These are phyloP conservation scores for Ogataea sp. DNA, from an alignment of 805 yeast genomes.

Conservation along the genomic window DNA sequence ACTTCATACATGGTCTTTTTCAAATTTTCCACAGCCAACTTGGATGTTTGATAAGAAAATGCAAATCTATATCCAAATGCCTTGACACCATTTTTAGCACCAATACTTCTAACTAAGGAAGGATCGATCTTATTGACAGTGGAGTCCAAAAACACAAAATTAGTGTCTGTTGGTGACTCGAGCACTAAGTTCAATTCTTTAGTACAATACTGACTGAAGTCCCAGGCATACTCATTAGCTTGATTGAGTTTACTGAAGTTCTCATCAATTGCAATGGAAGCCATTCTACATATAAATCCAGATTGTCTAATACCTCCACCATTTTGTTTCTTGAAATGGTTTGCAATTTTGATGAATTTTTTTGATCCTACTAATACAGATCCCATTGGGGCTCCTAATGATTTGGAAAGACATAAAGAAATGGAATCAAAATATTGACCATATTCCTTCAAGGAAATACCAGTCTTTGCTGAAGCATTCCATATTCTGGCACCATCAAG, in stretches of 20 bases:
- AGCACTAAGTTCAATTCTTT: conserved; percentile 42
- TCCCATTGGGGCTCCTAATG: conserved; percentile 92
- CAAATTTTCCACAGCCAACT: conserved; percentile 46
- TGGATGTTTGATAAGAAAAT: conserved; percentile 63
- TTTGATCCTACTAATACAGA: conserved; percentile 69
- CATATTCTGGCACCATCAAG: conserved; percentile 95
- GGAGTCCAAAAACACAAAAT: conserved; percentile 72
- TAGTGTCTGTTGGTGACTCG: conserved; percentile 75
- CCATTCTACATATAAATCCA: conserved; percentile 78
- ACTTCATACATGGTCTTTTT: conserved; percentile 53
- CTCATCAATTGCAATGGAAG: conserved; percentile 65
- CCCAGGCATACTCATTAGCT: conserved; percentile 45
- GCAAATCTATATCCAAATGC: conserved; percentile 71
- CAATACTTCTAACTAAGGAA: conserved; percentile 20
- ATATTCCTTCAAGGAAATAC: conserved; percentile 59
- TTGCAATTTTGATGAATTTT: conserved; percentile 56
- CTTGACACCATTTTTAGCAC: conserved; percentile 46
- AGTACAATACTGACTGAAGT: conserved; percentile 43
- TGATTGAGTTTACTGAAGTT: conserved; percentile 49
- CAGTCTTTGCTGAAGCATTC: conserved; percentile 79
- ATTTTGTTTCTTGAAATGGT: conserved; percentile 81
- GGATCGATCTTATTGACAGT: conserved; percentile 47
- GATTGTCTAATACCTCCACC: conserved; percentile 94
- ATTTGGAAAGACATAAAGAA: conserved; percentile 81
- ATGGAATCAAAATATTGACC: conserved; percentile 81